Base-by-base conservation (phyloP, 805 yeast species). In the Candida schatavii region DNA sequence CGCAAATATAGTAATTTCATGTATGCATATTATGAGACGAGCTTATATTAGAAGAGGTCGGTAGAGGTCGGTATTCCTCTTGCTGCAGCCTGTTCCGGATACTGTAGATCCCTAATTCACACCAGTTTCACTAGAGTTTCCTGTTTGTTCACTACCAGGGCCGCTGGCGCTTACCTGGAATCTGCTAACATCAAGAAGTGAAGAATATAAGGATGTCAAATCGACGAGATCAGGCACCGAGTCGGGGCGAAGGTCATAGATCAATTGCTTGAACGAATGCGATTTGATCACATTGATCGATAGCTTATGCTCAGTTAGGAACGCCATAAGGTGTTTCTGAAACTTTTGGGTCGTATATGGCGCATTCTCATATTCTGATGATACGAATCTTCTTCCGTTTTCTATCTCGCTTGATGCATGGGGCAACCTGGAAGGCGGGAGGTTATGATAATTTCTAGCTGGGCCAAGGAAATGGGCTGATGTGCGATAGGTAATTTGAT, bases 221-320 rank as follows among this genome's bases (percentile, higher is more conserved):
- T 75, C 81, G 33, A 64, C 55, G 47, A 78, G 56, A 45, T 77
- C 82, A 2, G 54, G 46, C 3, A 77, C 58, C 1, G 77, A 68
- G 25, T 70, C 76, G 0, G 79, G 73, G 39, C 75, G 62, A 45
- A 78, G 61, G 33, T 78, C 78, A 49, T 68, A 71, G 13, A 78
- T 61, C 32, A 78, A 52, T 47, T 77, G 81, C 52, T 73, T 74
- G 50, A 78, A 78, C 6, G 78, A 64, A 18, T 63, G 71, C 39
- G 78, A 70, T 55, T 72, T 73, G n/a, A 76, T 71, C 7, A 70
- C 68, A 18, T 60, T 62, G 23, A 76, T 65, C 0, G 78, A 68
- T 9, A 78, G 57, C 50, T 75, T 75, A 55, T 78, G 74, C n/a
- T 77, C 81, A 13, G 72, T 64, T 29, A 77, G 54, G 43, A 77